Base-by-base conservation (phyloP, 2,329 filamentous ascomycete species). In the Dactylellina sp. region DNA sequence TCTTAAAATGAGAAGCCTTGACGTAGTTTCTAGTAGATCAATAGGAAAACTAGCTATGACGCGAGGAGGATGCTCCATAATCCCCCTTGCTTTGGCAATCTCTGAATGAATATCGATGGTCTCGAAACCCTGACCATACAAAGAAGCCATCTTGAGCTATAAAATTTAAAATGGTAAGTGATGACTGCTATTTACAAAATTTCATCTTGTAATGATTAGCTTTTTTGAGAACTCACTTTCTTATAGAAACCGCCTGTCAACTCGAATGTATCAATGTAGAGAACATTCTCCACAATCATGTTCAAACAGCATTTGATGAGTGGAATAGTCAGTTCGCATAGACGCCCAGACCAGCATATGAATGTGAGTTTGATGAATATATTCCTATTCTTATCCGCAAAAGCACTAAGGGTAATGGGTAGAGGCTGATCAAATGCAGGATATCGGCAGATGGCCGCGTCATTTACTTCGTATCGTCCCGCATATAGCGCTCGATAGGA, bases 221-320 rank as follows among this genome's bases (percentile, higher is more conserved):
- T n/a, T n/a, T n/a, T n/a, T n/a, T n/a, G n/a, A n/a, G 39, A 5
- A 42, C 53, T 16, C 18, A 71, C 65, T 18, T 12, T 62, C 12
- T n/a, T 40, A 7, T 35, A n/a, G 2, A 14, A 5, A 7, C 16
- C 12, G 14, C 25, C n/a, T 2, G 25, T 24, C 11, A 35, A 5
- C 14, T 57, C 53, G 9, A 57, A 49, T 2, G 16, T 47, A 7
- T 47, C 11, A 14, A 71, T 46, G 22, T 71, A 71, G 6, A 71
- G 14, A 0, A 46, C 42, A 28, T 44, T 24, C 1, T 63, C 52
- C 3, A 14, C n/a, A 0, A 72, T 11, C 4, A 72, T n/a, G 25
- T 72, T 72, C n/a, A 64, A 24, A 2, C 22, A 5, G 9, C 40
- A 53, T 9, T 55, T 53, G 2, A 12, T 2, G 1, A 63, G 14